Percentiles rank a stretch among this genome's conserved stretches.
These are phyloP conservation scores for Emmonsia crescens DNA, from an alignment of 2,329 filamentous ascomycete species.

Conservation along the genomic window DNA sequence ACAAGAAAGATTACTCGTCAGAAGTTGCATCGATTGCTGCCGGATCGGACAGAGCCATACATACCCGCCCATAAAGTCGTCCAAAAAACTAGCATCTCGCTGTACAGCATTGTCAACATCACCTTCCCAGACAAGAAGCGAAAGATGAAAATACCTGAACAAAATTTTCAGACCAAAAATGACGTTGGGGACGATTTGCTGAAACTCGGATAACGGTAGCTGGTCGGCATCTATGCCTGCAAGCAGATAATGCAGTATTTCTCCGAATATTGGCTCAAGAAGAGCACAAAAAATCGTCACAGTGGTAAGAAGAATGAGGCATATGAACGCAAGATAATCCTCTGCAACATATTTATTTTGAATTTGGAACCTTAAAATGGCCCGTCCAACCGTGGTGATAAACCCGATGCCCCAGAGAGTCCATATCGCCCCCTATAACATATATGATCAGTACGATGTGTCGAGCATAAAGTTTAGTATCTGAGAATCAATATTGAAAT, in stretches of 20 bases:
- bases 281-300: background rate
- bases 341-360: background rate
- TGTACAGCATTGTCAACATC: background rate
- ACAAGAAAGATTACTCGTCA: background rate
- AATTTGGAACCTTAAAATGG: background rate
- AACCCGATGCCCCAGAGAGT: background rate
- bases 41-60: background rate
- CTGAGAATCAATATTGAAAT: too few relatives aligned
- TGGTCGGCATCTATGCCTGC: background rate
- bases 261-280: background rate
- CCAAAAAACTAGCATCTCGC: background rate
- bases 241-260: background rate
- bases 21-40: background rate
- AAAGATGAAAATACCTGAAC: background rate
- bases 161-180: background rate
- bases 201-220: background rate
- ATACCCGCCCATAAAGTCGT: background rate
- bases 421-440: background rate
- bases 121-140: background rate
- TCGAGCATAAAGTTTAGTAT: background rate
- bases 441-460: background rate
- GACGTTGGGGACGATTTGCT: background rate
- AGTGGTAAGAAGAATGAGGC: constrained; percentile 3
- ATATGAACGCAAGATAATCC: background rate
- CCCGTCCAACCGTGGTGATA: background rate